These are phyloP conservation scores for Glarea lozoyensis DNA, from an alignment of 495 filamentous ascomycete genomes.

Conservation along the genomic window DNA sequence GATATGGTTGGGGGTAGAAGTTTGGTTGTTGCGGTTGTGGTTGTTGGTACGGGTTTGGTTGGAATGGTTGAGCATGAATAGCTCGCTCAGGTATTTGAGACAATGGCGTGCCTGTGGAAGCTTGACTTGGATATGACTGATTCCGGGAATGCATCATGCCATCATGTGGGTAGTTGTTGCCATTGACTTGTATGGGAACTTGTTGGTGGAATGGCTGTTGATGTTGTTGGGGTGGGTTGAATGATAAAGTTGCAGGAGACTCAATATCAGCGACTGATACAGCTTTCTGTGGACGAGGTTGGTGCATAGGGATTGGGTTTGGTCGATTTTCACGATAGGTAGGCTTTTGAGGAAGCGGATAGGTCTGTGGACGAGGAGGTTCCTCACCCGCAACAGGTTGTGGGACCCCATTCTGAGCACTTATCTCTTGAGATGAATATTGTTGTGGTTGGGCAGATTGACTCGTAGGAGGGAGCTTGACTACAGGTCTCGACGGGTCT, in stretches of 20 bases:
- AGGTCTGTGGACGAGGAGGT: conserved; percentile 43
- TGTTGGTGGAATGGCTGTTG: conserved; percentile 91
- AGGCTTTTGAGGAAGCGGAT: conserved; percentile 61
- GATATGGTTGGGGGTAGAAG: conserved; percentile 51
- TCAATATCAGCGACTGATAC: conserved; percentile 94
- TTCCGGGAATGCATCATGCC: conserved; percentile 52
- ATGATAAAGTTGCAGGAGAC: conserved; percentile 61
- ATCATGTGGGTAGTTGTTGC: conserved; percentile 47
- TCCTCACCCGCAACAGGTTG: conserved; percentile 22
- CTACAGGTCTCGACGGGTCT: conserved; percentile 65
- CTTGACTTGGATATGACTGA: conserved; percentile 66
- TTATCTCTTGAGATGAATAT: conserved; percentile 6
- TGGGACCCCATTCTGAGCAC: conserved; percentile 19
- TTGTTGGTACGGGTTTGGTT: conserved; percentile 54
- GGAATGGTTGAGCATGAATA: conserved; percentile 87
- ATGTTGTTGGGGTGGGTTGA: conserved; percentile 53
- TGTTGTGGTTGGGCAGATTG: conserved; percentile 23
- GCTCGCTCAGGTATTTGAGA: conserved; percentile 93
- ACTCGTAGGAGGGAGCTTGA: conserved; percentile 64
- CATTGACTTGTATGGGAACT: conserved; percentile 60
- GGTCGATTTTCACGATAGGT: conserved; percentile 70
- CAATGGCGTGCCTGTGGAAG: conserved; percentile 74
- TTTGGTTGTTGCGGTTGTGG: conserved; percentile 38
- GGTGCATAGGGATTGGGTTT: conserved; percentile 79
- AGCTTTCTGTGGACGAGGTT: conserved; percentile 89